Percentiles rank a stretch among this genome's conserved stretches.
phyloP scores from a whole-genome alignment of 352 stramenopile species.

The Phytophthora agathidicida region DNA sequence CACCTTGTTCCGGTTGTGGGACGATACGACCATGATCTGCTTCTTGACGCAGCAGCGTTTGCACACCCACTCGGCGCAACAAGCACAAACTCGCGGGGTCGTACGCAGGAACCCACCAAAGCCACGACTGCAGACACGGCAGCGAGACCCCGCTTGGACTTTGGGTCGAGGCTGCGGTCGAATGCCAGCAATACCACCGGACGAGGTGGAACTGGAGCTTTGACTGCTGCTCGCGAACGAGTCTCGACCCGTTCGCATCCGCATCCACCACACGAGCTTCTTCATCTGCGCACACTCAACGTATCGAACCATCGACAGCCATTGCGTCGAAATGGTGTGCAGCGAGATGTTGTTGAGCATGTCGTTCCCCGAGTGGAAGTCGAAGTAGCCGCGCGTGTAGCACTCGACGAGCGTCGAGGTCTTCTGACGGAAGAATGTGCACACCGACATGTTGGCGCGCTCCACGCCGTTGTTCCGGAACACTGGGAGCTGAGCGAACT shows the following conservation, averaged over 20 bases:
- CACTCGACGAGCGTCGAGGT: constrained; percentile 41
- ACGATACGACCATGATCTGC: constrained; percentile 44
- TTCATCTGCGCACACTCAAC: constrained; percentile 54
- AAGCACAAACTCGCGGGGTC: constrained; percentile 28
- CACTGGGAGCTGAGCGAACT: constrained; percentile 46
- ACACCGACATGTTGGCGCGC: constrained; percentile 57
- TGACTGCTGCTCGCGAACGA: constrained; percentile 48
- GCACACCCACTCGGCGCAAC: constrained; percentile 41
- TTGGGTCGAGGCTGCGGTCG: constrained; percentile 8
- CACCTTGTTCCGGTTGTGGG: constrained; percentile 39
- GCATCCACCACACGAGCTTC: constrained; percentile 54
- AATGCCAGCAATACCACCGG: constrained; percentile 18
- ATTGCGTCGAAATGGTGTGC: constrained; percentile 48
- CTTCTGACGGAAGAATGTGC: constrained; percentile 48
- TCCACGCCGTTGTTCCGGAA: constrained; percentile 43
- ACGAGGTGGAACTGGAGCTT: constrained; percentile 36
- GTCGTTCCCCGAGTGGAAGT: constrained; percentile 46
- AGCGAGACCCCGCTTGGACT: constrained; percentile 23
- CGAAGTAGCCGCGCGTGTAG: constrained; percentile 53
- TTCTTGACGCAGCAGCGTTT: constrained; percentile 51
- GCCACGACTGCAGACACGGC: constrained; percentile 34
- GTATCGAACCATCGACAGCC: constrained; percentile 41
- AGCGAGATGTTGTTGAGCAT: constrained; percentile 57
- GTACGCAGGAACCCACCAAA: constrained; percentile 40
- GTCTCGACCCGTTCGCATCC: constrained; percentile 38